phyloP scores from a whole-genome alignment of 148 eudicot species.

The Persicaria tinctoria region DNA sequence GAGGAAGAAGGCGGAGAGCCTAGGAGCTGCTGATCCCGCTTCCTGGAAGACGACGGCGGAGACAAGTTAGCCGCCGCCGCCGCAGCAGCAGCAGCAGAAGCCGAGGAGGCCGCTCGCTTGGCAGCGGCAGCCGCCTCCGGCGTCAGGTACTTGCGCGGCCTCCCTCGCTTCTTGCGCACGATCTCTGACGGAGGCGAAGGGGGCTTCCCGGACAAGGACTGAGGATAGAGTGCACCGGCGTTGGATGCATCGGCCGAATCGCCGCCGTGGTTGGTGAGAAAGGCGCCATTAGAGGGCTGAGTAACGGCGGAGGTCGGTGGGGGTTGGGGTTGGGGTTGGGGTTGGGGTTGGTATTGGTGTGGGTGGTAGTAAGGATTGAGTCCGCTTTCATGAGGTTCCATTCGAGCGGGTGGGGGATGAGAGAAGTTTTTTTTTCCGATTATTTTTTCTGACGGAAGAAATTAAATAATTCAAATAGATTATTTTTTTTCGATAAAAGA shows the following conservation, averaged over 20 bases:
- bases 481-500: background rate
- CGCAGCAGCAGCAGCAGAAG: conserved; percentile 23
- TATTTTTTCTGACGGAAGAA: conserved; percentile 12
- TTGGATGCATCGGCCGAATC: conserved; percentile 4
- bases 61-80: conserved; percentile 20
- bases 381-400: conserved; percentile 34
- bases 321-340: conserved; percentile 15
- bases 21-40: conserved; percentile 22
- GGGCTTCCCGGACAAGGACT: conserved; percentile 24
- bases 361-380: conserved; percentile 37
- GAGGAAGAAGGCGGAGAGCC: conserved; percentile 20
- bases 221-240: conserved; percentile 22
- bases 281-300: conserved; percentile 25
- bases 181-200: conserved; percentile 25
- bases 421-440: conserved; percentile 5
- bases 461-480: conserved; percentile 12
- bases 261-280: conserved; percentile 18
- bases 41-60: conserved; percentile 24
- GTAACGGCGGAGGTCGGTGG: conserved; percentile 6
- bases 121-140: conserved; percentile 59
- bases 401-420: conserved; percentile 9
- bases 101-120: conserved; percentile 24
- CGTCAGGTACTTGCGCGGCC: conserved; percentile 49
- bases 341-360: conserved; percentile 21
- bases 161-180: conserved; percentile 39